Base-by-base conservation (phyloP, 495 filamentous ascomycete genomes). In the Neurospora sp. region DNA sequence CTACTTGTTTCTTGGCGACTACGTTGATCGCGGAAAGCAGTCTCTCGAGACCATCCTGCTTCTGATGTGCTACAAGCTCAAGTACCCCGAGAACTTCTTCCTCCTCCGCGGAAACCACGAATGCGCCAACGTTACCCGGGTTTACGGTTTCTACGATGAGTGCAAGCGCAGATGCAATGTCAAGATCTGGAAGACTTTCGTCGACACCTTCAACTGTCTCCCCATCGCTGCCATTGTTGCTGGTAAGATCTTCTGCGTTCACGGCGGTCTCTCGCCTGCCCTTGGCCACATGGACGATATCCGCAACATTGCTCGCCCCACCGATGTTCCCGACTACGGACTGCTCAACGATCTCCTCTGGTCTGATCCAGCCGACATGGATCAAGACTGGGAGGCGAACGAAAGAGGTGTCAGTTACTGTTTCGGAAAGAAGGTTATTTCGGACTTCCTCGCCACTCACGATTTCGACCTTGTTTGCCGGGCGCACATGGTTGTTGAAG, bases 81-180 rank as follows among this genome's bases (percentile, higher is more conserved):
- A 97, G 79, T 99, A 92, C 75, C 96, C 96, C 8, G 96, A 98
- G 82, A 99, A 99, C 82, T 99, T 99, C 83, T 99, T 99, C 83
- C 85, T 99, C 71, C 86, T 99, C 31, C 92, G 96, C 53, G 96
- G 96, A 44, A 99, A 99, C 78, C 96, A 99, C 77, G 96, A 99
- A 80, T 98, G 96, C 82, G 96, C 96, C 78, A 99, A 98, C 77
- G 96, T 99, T 44, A 99, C 96, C 20, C 88, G 96, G 44, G 96
- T 99, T 22, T 99, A 99, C 81, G 96, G 96, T 10, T 99, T 99
- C 81, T 99, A 99, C 84, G 96, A 99, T 78, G 96, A 99, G 77
- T 99, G 96, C 87, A 99, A 99, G 82, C 88, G 96, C 76, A 88
- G 96, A 72, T 97, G 94, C 84, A 98, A 97, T 80, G 92, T 99